Conservation (phyloP, 495 filamentous ascomycete species). For the Lophium mytilinum region DNA sequence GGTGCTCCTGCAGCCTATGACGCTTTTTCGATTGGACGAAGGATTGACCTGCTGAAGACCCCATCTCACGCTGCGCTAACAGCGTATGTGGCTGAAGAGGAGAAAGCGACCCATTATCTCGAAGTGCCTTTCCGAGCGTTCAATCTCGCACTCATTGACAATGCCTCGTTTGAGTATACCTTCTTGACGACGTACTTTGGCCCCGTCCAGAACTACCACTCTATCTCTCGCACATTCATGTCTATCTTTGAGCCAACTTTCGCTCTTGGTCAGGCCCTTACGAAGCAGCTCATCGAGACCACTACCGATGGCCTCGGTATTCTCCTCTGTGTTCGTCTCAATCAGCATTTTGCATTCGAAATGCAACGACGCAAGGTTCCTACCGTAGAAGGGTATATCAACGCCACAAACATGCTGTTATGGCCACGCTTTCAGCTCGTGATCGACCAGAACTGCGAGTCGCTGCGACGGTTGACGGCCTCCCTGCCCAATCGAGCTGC, state of each 20-base stretch:
- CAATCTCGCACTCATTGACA: constrained; percentile 88
- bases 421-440: constrained; percentile 93
- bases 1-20: constrained; percentile 64
- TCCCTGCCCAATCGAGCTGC: constrained; percentile 45
- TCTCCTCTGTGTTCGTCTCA: constrained; percentile 83
- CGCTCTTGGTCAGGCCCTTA: constrained; percentile 64
- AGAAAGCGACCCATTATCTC: constrained; percentile 73
- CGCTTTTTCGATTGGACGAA: constrained; percentile 76
- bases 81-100: constrained; percentile 82
- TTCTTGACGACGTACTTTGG: constrained; percentile 89
- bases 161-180: constrained; percentile 87
- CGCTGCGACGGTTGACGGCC: constrained; percentile 54
- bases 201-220: constrained; percentile 44
- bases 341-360: constrained; percentile 87
- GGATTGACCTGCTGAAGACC: constrained; percentile 68
- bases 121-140: constrained; percentile 88
- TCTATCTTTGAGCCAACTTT: constrained; percentile 84
- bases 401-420: constrained; percentile 87
- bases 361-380: constrained; percentile 86
- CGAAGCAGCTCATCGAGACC: constrained; percentile 64
- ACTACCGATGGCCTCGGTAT: constrained; percentile 80
- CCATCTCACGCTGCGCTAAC: constrained; percentile 62
- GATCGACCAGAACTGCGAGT: constrained; percentile 89
- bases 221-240: constrained; percentile 60
- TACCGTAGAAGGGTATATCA: constrained; percentile 82